A percentile compares a stretch with the other conserved stretches of the same genome.
phyloP scores from a whole-genome alignment of 1,284 basidiomycete species.

The Austroboletus novae-zelandiae region DNA sequence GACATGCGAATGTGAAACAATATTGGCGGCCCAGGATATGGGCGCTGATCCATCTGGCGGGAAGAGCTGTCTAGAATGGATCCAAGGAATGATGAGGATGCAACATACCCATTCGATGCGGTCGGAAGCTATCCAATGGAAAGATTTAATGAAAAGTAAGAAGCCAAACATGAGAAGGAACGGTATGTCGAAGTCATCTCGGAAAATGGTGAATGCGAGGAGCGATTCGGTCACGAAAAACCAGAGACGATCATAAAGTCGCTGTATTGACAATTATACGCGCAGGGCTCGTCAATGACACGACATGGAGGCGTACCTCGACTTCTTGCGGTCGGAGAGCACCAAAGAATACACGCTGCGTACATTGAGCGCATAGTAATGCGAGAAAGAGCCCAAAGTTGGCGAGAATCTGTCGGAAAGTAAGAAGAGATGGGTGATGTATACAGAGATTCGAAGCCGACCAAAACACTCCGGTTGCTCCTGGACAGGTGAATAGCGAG shows the following conservation, averaged over 20 bases:
- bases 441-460: conserved; percentile 38
- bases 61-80: background rate
- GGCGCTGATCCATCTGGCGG: conserved; percentile 91
- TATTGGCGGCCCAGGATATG: conserved; percentile 78
- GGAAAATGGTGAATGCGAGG: conserved; percentile 94
- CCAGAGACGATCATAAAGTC: conserved; percentile 94
- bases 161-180: conserved; percentile 93
- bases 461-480: conserved; percentile 87
- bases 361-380: conserved; percentile 70
- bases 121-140: conserved; percentile 96
- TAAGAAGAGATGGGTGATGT: background rate
- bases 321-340: conserved; percentile 85
- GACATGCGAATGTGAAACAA: conserved; percentile 86
- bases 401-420: conserved; percentile 74
- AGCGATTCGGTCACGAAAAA: conserved; percentile 97
- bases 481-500: conserved; percentile 90
- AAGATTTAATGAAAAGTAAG: conserved; percentile 93
- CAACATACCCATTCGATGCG: conserved; percentile 89
- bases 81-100: conserved; percentile 1
- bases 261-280: conserved; percentile 43
- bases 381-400: conserved; percentile 87
- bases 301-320: conserved; percentile 59
- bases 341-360: conserved; percentile 93
- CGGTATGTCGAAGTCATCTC: conserved; percentile 89
- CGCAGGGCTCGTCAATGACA: conserved; percentile 1